These are phyloP conservation scores for Ogataea haglerorum DNA, from an alignment of 805 yeast genomes.

Conservation along the genomic window DNA sequence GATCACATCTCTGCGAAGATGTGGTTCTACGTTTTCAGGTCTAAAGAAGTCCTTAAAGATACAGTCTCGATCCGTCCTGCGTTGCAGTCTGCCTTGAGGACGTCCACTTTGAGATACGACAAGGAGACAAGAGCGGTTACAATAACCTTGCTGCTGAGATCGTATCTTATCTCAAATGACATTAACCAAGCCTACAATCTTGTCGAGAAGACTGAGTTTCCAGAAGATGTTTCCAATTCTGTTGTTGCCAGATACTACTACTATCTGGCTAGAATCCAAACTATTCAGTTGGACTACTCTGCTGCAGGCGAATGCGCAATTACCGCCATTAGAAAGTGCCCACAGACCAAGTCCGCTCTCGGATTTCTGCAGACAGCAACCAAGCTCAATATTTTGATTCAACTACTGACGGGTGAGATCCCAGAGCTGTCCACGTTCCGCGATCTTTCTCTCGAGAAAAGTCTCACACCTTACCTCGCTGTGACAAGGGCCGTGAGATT, in stretches of 20 bases:
- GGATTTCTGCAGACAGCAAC: conserved; percentile 91
- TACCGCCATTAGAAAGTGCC: conserved; percentile 95
- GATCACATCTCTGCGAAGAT: conserved; percentile 85
- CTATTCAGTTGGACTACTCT: conserved; percentile 90
- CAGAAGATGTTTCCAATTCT: conserved; percentile 72
- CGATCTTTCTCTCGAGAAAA: conserved; percentile 54
- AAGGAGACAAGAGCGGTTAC: conserved; percentile 86
- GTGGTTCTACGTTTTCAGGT: conserved; percentile 87
- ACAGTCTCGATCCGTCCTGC: conserved; percentile 61
- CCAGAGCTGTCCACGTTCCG: conserved; percentile 85
- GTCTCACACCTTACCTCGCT: conserved; percentile 77
- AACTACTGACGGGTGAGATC: conserved; percentile 92
- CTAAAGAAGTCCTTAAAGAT: conserved; percentile 61
- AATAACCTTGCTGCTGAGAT: conserved; percentile 80
- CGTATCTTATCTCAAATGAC: conserved; percentile 73
- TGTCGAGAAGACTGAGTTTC: conserved; percentile 85
- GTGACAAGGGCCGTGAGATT: conserved; percentile 88
- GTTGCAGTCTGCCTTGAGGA: conserved; percentile 71
- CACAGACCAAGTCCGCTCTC: conserved; percentile 77
- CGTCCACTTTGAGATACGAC: conserved; percentile 89
- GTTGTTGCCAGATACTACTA: conserved; percentile 88
- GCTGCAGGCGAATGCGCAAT: conserved; percentile 85
- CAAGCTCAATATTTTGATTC: conserved; percentile 83
- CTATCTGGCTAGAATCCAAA: conserved; percentile 84
- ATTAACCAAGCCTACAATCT: conserved; percentile 85